A percentile compares a stretch with the other conserved stretches of the same genome.
These are phyloP conservation scores for Roridomyces roridus DNA, from an alignment of 768 basidiomycete species.

Conservation along the genomic window DNA sequence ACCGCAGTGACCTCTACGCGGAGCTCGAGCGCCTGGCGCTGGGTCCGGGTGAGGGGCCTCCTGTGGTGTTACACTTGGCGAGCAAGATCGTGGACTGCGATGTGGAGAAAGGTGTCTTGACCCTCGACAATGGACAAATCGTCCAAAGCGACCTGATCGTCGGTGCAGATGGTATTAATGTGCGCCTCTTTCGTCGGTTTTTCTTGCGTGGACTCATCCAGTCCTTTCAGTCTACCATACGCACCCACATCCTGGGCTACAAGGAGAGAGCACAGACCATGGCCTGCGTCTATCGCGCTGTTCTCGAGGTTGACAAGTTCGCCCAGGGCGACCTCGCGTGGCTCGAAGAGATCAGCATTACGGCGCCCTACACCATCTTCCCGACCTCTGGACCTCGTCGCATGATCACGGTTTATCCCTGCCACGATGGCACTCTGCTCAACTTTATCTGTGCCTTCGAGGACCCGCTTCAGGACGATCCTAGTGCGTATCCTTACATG, in stretches of 20 bases:
- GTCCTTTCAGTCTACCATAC: neutral
- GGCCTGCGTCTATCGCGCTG: no score
- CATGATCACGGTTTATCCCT: slow-evolving; percentile 2
- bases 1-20: neutral
- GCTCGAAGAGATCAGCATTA: no score
- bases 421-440: neutral
- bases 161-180: slow-evolving; percentile 6
- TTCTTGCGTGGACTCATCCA: neutral
- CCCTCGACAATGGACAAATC: neutral
- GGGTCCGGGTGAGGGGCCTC: slow-evolving; percentile 3
- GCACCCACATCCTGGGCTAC: slow-evolving; percentile 1
- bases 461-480: slow-evolving; percentile 1
- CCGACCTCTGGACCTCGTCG: neutral
- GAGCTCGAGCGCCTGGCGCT: slow-evolving; percentile 5
- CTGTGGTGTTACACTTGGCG: neutral
- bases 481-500: neutral
- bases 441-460: neutral
- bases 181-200: neutral
- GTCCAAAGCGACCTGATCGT: slow-evolving; percentile 2
- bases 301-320: no score
- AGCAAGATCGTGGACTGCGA: slow-evolving; percentile 1
- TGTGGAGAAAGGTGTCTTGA: neutral
- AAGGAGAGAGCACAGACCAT: neutral
- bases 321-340: no score
- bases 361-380: no score